Percentiles rank a stretch among this genome's conserved stretches.
phyloP scores from a whole-genome alignment of 345 rosid genomes.

The Gossypium anomalum region DNA sequence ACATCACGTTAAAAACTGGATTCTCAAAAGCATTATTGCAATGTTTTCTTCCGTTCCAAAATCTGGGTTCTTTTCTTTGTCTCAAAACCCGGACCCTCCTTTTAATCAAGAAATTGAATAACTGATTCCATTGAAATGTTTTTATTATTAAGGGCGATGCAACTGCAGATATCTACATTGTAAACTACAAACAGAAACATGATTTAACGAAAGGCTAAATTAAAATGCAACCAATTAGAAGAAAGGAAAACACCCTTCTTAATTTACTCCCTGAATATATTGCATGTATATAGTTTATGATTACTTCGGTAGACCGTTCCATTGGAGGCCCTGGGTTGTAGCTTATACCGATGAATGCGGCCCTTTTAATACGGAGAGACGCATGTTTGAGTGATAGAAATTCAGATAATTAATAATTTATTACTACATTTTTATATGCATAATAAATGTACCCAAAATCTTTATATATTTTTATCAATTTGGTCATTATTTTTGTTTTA shows the following conservation, averaged over 20 bases:
- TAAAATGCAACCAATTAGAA: neutral
- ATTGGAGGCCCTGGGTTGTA: neutral
- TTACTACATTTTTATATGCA: too few species aligned
- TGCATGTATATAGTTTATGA: neutral
- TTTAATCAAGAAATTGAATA: neutral
- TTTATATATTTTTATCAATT: too few species aligned
- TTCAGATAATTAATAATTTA: too few species aligned
- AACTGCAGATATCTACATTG: neutral
- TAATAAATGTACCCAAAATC: too few species aligned
- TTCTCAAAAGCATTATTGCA: neutral
- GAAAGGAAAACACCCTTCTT: neutral
- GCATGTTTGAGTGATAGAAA: neutral
- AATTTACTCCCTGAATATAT: constrained; percentile 1
- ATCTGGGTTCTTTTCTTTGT: neutral
- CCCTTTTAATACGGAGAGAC: neutral
- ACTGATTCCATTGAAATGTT: neutral
- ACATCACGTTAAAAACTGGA: neutral
- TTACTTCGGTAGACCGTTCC: neutral
- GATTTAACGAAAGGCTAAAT: neutral
- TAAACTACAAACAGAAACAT: neutral
- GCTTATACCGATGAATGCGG: neutral
- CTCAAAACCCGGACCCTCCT: neutral
- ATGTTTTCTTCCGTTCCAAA: neutral
- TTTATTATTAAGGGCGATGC: neutral
- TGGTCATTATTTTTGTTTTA: too few species aligned